Percentiles rank a stretch among this genome's conserved stretches.
Conservation (phyloP, 768 basidiomycete genomes). For the Boletus rubescentipes region DNA sequence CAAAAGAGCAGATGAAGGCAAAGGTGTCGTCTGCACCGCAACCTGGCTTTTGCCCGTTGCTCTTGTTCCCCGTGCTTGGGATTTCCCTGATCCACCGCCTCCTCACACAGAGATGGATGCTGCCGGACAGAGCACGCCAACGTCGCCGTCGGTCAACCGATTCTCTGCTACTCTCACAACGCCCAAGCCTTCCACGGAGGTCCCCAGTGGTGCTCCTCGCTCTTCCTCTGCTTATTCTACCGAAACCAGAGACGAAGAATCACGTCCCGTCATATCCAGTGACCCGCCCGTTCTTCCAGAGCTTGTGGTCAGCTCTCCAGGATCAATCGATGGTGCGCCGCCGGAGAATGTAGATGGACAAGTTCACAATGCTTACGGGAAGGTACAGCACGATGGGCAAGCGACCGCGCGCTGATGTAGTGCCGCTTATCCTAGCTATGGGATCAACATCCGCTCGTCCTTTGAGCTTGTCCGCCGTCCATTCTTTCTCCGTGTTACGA, state of each 20-base stretch:
- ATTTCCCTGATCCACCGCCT: slow-evolving; percentile 52
- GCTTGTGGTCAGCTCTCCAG: slow-evolving; percentile 35
- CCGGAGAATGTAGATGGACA: slow-evolving; percentile 16
- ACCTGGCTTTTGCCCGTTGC: slow-evolving; percentile 90
- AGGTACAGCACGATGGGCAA: slow-evolving; percentile 24
- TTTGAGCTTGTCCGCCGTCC: not conserved
- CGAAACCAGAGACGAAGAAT: slow-evolving; percentile 27
- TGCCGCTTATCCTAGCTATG: not conserved
- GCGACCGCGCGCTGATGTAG: slow-evolving; percentile 17
- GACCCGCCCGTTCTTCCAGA: slow-evolving; percentile 34
- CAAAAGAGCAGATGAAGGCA: slow-evolving; percentile 59
- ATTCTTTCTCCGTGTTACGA: not conserved
- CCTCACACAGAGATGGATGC: slow-evolving; percentile 25
- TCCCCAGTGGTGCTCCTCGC: slow-evolving; percentile 17
- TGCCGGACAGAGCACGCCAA: slow-evolving; percentile 20
- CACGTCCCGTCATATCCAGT: slow-evolving; percentile 25
- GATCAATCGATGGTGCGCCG: slow-evolving; percentile 30
- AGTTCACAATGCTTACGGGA: slow-evolving; percentile 14
- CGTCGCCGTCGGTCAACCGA: slow-evolving; percentile 21
- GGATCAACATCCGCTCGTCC: not conserved
- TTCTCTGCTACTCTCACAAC: slow-evolving; percentile 27
- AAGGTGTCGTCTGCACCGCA: slow-evolving; percentile 84
- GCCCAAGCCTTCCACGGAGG: slow-evolving; percentile 31
- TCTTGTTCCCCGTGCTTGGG: slow-evolving; percentile 78
- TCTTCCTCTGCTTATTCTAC: slow-evolving; percentile 32